These are phyloP conservation scores for Vaccinium myrtillus DNA, from an alignment of 148 eudicot species.

Conservation along the genomic window DNA sequence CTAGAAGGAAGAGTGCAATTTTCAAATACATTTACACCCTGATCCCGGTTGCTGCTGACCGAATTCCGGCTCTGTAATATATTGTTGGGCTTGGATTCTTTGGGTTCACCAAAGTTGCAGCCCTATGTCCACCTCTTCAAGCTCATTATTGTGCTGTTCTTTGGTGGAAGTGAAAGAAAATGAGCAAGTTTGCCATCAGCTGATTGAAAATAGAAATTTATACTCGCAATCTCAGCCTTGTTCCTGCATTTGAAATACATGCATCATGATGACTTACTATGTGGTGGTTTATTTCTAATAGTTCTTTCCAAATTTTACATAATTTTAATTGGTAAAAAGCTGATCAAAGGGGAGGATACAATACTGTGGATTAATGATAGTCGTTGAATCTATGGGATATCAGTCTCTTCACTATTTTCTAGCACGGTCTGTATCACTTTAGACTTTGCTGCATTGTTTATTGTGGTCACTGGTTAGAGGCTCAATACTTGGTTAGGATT, in stretches of 20 bases:
- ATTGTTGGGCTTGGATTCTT: not conserved
- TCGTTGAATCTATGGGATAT: not conserved
- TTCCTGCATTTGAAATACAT: not conserved
- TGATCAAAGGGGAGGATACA: not conserved
- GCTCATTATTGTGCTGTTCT: not conserved
- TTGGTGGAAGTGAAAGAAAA: slow-evolving; percentile 3
- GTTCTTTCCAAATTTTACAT: not conserved
- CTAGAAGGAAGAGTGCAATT: not conserved
- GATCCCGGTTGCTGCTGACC: not conserved
- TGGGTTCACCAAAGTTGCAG: not conserved
- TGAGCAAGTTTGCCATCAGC: not conserved
- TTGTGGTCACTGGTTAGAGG: not conserved
- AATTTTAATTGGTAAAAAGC: not conserved
- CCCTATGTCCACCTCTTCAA: not conserved
- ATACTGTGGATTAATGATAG: not conserved
- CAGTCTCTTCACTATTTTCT: not conserved
- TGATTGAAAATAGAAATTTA: not conserved
- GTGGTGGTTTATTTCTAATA: not conserved
- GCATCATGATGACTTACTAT: too few relatives aligned
- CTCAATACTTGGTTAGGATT: not conserved
- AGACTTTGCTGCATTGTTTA: not conserved
- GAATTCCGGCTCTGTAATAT: not conserved
- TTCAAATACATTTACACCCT: not conserved
- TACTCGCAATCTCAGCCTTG: not conserved
- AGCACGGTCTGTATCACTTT: not conserved